Conservation (phyloP, 345 rosid genomes). For the Rhizophora mangle region DNA sequence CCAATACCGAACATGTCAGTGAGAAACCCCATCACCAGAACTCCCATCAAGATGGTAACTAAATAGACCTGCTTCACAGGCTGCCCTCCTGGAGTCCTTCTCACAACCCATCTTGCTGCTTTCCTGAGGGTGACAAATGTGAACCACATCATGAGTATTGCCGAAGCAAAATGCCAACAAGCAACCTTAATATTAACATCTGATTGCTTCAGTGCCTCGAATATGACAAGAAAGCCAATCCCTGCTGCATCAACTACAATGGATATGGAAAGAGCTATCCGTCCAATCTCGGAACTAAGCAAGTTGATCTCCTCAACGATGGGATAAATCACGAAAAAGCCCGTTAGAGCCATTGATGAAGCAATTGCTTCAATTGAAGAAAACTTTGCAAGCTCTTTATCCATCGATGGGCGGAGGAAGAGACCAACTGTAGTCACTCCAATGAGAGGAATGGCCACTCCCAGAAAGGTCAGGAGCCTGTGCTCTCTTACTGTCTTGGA, state of each 20-base stretch:
- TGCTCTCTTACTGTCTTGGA: conserved; percentile 41
- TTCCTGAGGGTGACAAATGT: neutral
- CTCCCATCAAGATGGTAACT: neutral
- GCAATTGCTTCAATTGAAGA: conserved; percentile 36
- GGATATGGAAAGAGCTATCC: conserved; percentile 47
- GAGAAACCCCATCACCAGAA: neutral
- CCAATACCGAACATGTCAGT: neutral
- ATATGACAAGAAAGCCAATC: conserved; percentile 20
- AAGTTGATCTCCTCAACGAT: conserved; percentile 55
- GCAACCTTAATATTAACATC: neutral
- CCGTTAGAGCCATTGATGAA: conserved; percentile 28
- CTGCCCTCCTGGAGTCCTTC: neutral
- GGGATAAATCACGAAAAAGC: conserved; percentile 46
- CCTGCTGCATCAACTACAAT: conserved; percentile 39
- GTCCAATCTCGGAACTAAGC: conserved; percentile 60
- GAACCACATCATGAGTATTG: neutral
- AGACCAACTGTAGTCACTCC: conserved; percentile 10
- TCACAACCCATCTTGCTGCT: neutral
- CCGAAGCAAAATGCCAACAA: neutral
- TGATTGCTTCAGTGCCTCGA: conserved; percentile 30
- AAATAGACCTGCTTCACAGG: neutral
- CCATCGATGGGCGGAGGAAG: conserved; percentile 29
- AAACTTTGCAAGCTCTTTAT: conserved; percentile 9
- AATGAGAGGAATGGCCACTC: conserved; percentile 31
- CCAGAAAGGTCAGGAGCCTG: conserved; percentile 28